Base-by-base conservation (phyloP, 2,329 filamentous ascomycete genomes). In the Clonostachys rhizophaga region DNA sequence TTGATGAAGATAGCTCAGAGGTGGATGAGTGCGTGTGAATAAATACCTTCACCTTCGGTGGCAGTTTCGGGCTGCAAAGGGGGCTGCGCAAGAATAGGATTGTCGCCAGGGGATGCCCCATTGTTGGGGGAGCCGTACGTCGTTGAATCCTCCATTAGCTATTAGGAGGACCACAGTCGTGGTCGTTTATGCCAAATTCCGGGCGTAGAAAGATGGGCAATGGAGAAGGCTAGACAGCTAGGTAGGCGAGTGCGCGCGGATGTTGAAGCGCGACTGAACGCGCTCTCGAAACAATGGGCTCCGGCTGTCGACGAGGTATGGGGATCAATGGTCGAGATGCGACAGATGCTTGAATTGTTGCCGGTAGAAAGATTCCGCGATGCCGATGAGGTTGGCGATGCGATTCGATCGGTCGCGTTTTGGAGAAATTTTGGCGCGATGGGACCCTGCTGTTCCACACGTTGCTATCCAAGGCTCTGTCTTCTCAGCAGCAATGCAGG, bases 121-220 rank as follows among this genome's bases (percentile, higher is more conserved):
- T 76, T 77, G 54, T 68, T 72, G 43, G 80, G 75, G 52, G 79
- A 83, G 63, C 73, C 80, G 57, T 79, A 82, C 54, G 67, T 78
- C 57, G 73, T 66, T 51, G 75, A 71, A 54, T 79, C 79, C 51
- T 84, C 81, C 81, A 85, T 85, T 34, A 33, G 17, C 17, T n/a
- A 16, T 13, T 14, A 45, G 17, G 34, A 24, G n/a, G 44, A 45
- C 34, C 16, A 37, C 44, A 14, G 33, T 34, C 36, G 44, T 37
- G 44, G 33, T 24, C 33, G 36, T 18, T 33, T 16, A 18, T 40
- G 40, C 24, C 17, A 37, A n/a, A n/a, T 37, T 18, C 24, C 12
- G 17, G 18, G 30, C 30, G 34, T 40, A 34, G 18, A 20, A 18
- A 40, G 18, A 33, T 18, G 35, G 35, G 34, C n/a, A 34, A 45